phyloP scores from a whole-genome alignment of 2,329 filamentous ascomycete genomes.

The Ceratocystis eucalypticola region DNA sequence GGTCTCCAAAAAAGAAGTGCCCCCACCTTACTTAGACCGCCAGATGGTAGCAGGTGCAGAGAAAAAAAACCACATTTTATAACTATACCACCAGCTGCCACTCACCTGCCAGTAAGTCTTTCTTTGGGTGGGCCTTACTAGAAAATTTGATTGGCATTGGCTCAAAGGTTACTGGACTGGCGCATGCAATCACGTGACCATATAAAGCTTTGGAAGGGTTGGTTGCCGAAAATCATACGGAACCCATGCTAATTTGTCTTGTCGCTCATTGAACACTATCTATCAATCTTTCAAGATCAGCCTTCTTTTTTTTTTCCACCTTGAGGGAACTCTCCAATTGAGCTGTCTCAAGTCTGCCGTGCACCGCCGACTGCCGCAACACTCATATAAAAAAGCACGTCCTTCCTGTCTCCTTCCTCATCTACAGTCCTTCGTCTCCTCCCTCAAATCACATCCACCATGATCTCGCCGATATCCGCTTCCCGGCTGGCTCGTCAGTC shows the following conservation, averaged over 20 bases:
- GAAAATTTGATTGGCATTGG: constrained; percentile 19
- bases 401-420: constrained; percentile 28
- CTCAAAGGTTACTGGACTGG: constrained; percentile 20
- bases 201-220: constrained; percentile 6
- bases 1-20: constrained; percentile 1
- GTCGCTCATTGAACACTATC: background rate
- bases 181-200: constrained; percentile 14
- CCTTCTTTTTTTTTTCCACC: constrained; percentile 11
- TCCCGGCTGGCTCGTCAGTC: constrained; percentile 44
- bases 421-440: constrained; percentile 27
- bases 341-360: constrained; percentile 9
- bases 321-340: constrained; percentile 31
- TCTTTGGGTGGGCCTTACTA: background rate
- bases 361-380: constrained; percentile 10
- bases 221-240: constrained; percentile 19
- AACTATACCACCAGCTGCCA: background rate
- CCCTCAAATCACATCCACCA: constrained; percentile 40
- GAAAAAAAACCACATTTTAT: too few species aligned
- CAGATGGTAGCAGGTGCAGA: background rate
- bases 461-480: constrained; percentile 50
- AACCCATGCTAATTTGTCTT: constrained; percentile 19
- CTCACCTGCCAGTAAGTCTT: background rate
- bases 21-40: background rate
- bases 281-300: constrained; percentile 5
- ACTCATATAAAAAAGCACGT: constrained; percentile 18